A percentile compares a stretch with the other conserved stretches of the same genome.
These are phyloP conservation scores for Kentomonas sorsogonicus DNA, from an alignment of 208 protist species.

Conservation along the genomic window DNA sequence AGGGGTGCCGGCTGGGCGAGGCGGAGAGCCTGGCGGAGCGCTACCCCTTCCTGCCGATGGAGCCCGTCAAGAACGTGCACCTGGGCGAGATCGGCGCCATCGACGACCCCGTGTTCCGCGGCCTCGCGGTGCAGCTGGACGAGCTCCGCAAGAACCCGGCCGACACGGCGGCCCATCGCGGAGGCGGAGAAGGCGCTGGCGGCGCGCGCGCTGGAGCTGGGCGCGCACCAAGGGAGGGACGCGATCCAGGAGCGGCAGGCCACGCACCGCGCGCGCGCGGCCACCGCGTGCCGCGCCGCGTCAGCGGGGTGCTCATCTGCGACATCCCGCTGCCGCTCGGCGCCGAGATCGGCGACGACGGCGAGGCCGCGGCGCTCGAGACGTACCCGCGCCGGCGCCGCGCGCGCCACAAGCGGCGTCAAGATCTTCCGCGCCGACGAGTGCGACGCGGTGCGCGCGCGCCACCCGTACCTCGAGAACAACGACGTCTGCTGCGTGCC, in stretches of 20 bases:
- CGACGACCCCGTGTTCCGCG: conserved; percentile 25
- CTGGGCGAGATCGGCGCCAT: conserved; percentile 27
- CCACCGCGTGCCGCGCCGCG: conserved; percentile 24
- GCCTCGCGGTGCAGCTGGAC: conserved; percentile 20
- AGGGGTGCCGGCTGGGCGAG: conserved; percentile 15
- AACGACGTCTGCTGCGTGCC: conserved; percentile 53
- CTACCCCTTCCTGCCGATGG: conserved; percentile 26
- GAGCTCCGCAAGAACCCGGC: conserved; percentile 20
- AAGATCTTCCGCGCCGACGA: conserved; percentile 35
- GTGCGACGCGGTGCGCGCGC: conserved; percentile 56
- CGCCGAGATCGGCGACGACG: conserved; percentile 16
- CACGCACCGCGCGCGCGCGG: conserved; percentile 24
- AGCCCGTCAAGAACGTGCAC: conserved; percentile 21
- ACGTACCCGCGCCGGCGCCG: conserved; percentile 13
- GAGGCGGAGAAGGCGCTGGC: conserved; percentile 19
- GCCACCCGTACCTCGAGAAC: conserved; percentile 59
- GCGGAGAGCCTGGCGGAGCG: conserved; percentile 26
- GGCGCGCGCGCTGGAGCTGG: conserved; percentile 10
- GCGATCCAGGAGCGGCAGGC: conserved; percentile 24
- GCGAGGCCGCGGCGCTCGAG: conserved; percentile 15
- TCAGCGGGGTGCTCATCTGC: conserved; percentile 36
- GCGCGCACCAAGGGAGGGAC: conserved; percentile 10
- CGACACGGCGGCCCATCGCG: conserved; percentile 14
- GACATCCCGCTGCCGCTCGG: conserved; percentile 23
- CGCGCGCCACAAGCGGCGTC: conserved; percentile 15